Evolutionary conservation across 2,329 filamentous ascomycete species (phyloP).

Genomic region (Magnaporthiopsis rhizophila): DNA sequence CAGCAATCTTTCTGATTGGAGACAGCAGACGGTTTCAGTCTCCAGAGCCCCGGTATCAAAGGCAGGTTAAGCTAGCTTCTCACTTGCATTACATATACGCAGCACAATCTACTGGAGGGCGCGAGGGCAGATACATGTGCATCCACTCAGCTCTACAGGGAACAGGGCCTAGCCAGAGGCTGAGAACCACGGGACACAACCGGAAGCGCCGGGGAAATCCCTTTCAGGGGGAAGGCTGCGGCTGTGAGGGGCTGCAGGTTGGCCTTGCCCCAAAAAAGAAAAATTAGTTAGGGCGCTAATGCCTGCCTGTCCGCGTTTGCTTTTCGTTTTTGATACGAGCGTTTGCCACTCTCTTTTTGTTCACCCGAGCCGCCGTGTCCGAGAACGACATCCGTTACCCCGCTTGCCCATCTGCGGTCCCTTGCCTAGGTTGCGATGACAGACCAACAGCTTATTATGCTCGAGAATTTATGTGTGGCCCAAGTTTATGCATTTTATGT

Average conservation of each 20-base stretch:
- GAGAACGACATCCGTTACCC: neutral
- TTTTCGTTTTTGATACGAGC: neutral
- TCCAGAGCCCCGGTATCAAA: neutral
- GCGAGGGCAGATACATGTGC: neutral
- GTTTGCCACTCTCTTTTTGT: neutral
- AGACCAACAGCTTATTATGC: neutral
- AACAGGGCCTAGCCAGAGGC: no score
- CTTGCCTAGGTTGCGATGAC: no score
- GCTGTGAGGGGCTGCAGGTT: neutral
- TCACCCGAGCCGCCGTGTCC: no score
- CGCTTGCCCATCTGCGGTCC: no score
- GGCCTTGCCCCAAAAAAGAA: neutral
- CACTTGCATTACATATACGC: neutral
- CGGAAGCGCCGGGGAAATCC: neutral
- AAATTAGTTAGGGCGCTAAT: neutral
- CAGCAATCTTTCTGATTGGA: neutral
- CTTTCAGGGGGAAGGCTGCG: neutral
- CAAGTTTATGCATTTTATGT: neutral
- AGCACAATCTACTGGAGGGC: neutral
- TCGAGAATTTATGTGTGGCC: neutral
- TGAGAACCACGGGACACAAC: neutral
- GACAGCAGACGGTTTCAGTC: neutral
- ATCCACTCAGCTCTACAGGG: no score
- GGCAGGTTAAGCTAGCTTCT: neutral
- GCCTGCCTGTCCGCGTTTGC: no score